phyloP scores from a whole-genome alignment of 2,329 filamentous ascomycete genomes.

The Cryphonectria nitschkei region DNA sequence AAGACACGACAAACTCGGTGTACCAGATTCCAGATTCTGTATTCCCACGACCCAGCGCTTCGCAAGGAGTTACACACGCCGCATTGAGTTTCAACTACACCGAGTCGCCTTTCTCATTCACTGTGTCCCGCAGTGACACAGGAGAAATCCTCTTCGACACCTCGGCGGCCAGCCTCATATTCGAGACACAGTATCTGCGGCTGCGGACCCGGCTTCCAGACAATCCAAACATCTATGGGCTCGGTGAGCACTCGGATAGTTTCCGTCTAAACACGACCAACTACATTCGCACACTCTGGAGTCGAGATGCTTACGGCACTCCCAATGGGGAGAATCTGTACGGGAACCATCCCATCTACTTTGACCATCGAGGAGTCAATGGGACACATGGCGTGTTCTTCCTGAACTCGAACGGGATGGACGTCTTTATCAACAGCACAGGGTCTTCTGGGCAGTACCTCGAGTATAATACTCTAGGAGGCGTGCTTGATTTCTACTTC shows the following conservation, averaged over 20 bases:
- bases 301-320: conserved; percentile 65
- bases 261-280: conserved; percentile 70
- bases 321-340: conserved; percentile 70
- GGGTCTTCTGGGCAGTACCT: conserved; percentile 66
- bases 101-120: conserved; percentile 46
- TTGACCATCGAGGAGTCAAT: conserved; percentile 64
- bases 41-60: conserved; percentile 59
- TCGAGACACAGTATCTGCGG: conserved; percentile 77
- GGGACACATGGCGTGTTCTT: conserved; percentile 70
- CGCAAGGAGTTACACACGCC: conserved; percentile 30
- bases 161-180: conserved; percentile 67
- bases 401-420: conserved; percentile 76
- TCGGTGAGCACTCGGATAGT: conserved; percentile 77
- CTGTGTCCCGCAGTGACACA: conserved; percentile 42
- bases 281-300: conserved; percentile 73
- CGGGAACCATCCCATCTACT: conserved; percentile 75
- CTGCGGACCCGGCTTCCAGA: conserved; percentile 71
- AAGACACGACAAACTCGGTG: conserved; percentile 69
- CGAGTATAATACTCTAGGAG: conserved; percentile 79
- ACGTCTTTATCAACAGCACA: conserved; percentile 72
- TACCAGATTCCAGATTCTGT: conserved; percentile 76
- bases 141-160: conserved; percentile 70
- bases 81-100: conserved; percentile 41
- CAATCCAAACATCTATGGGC: conserved; percentile 73
- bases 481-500: conserved; percentile 75